phyloP scores from a whole-genome alignment of 805 yeast genomes.

The Cyberlindnera meyerae region DNA sequence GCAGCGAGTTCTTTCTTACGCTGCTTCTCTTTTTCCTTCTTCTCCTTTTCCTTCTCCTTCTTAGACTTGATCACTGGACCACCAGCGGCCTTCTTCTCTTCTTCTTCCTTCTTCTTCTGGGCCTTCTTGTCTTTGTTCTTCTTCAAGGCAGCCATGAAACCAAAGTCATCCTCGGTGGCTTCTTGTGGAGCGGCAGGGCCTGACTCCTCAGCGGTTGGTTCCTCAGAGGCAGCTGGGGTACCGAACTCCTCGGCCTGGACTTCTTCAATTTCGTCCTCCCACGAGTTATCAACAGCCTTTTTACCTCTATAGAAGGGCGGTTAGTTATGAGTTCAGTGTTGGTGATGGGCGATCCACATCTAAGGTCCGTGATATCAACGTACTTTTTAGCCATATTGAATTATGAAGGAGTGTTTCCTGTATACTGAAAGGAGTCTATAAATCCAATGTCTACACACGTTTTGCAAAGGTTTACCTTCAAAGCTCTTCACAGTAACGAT shows the following conservation, averaged over 20 bases:
- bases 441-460: no score
- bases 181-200: constrained; percentile 29
- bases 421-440: no score
- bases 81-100: constrained; percentile 36
- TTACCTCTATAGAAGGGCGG: constrained; percentile 40
- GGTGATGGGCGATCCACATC: no score
- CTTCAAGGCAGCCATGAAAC: constrained; percentile 80
- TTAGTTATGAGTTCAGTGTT: constrained; percentile 3
- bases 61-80: constrained; percentile 80
- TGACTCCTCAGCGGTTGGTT: constrained; percentile 22
- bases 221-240: constrained; percentile 29
- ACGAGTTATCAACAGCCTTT: constrained; percentile 82
- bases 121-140: constrained; percentile 72
- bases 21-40: constrained; percentile 88
- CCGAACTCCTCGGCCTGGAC: constrained; percentile 53
- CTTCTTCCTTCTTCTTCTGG: constrained; percentile 57
- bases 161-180: constrained; percentile 42
- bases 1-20: constrained; percentile 87
- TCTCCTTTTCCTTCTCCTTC: constrained; percentile 92
- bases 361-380: no score
- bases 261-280: constrained; percentile 51
- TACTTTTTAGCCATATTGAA: constrained; percentile 18
- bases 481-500: not conserved
- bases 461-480: not conserved
- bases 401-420: no score